Evolutionary conservation across 2,329 filamentous ascomycete genomes (phyloP).

Genomic region (Fusarium nelsonii): DNA sequence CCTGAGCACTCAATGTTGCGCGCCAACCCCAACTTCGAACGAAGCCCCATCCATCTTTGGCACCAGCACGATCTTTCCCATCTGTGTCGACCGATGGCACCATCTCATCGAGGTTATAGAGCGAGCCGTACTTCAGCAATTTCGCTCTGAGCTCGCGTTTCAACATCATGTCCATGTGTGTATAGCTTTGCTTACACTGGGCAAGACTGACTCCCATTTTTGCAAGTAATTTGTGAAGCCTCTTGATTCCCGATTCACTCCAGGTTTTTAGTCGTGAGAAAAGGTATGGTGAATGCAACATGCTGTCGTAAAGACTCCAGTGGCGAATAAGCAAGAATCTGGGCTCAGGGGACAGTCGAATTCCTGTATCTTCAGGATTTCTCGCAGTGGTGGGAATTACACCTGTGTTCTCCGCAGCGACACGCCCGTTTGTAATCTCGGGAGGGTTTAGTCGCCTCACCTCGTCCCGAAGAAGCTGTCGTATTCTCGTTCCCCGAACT

Average conservation of each 20-base stretch:
- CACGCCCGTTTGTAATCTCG: conserved; percentile 71
- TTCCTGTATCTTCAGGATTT: conserved; percentile 90
- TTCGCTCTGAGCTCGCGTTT: conserved; percentile 89
- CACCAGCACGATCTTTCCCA: conserved; percentile 74
- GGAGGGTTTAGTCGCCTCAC: conserved; percentile 92
- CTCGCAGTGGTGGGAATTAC: conserved; percentile 89
- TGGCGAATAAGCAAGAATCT: conserved; percentile 92
- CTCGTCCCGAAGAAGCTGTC: conserved; percentile 90
- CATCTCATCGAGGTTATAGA: conserved; percentile 94
- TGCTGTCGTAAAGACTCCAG: conserved; percentile 98
- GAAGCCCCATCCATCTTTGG: conserved; percentile 96
- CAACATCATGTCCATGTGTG: conserved; percentile 98
- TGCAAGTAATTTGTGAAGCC: conserved; percentile 91
- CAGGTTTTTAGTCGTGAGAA: conserved; percentile 93
- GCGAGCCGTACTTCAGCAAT: conserved; percentile 88
- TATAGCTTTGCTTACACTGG: conserved; percentile 95
- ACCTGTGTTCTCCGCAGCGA: conserved; percentile 76
- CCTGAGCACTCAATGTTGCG: conserved; percentile 90
- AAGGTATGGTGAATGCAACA: conserved; percentile 96
- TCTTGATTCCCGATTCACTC: conserved; percentile 89
- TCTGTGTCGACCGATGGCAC: conserved; percentile 83
- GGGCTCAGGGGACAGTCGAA: conserved; percentile 92
- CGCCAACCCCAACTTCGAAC: conserved; percentile 98
- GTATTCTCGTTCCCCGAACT: conserved; percentile 83
- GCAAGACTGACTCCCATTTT: conserved; percentile 97